Evolutionary conservation across 2,329 filamentous ascomycete genomes (phyloP).

Genomic region (Teratosphaeria pseudoeucalypti): DNA sequence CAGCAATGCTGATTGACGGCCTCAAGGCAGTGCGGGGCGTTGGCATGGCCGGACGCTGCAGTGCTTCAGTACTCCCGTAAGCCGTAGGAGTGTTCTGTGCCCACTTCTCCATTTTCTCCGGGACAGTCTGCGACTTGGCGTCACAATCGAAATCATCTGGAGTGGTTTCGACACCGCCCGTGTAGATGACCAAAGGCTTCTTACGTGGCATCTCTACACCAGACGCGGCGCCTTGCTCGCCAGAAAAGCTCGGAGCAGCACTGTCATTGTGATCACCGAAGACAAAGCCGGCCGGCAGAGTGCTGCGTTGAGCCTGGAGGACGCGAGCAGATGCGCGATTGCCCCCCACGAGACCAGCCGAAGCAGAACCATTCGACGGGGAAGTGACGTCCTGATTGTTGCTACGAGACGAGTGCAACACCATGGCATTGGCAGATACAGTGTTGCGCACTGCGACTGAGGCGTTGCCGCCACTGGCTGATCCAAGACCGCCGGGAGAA

Average conservation of each 20-base stretch:
- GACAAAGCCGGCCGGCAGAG: neutral
- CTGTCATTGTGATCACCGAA: neutral
- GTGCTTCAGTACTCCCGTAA: neutral
- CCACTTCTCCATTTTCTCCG: neutral
- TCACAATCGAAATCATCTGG: neutral
- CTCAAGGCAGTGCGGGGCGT: neutral
- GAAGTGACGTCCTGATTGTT: neutral
- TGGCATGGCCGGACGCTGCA: neutral
- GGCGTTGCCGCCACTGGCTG: neutral
- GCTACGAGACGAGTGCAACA: neutral
- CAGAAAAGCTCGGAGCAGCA: neutral
- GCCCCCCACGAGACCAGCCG: neutral
- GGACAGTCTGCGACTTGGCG: neutral
- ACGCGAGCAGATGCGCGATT: neutral
- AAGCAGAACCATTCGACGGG: neutral
- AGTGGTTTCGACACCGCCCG: neutral
- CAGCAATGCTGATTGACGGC: neutral
- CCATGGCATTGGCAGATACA: neutral
- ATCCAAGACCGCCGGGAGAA: neutral
- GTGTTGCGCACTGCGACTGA: neutral
- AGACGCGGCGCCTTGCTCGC: neutral
- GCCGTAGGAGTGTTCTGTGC: neutral
- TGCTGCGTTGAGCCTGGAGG: neutral
- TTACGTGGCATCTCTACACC: neutral
- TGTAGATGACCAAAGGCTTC: neutral